Evolutionary conservation across 2,329 filamentous ascomycete genomes (phyloP).

Genomic region (Ophiosphaerella narmari): DNA sequence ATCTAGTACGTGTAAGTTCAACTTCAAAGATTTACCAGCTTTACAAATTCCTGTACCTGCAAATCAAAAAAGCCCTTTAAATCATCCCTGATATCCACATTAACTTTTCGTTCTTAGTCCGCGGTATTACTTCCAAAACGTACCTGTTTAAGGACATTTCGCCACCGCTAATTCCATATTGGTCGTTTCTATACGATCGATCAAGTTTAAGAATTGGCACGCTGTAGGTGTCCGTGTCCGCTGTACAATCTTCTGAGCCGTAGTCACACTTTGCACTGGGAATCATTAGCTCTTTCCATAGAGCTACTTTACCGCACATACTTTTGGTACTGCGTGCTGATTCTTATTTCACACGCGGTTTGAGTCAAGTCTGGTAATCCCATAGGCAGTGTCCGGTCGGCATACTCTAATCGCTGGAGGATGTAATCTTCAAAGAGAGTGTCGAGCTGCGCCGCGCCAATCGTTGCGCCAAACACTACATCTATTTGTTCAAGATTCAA

Average conservation of each 20-base stretch:
- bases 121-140: not conserved
- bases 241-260: conserved; percentile 32
- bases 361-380: conserved; percentile 31
- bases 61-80: conserved; percentile 24
- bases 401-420: conserved; percentile 23
- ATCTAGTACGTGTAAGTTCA: conserved; percentile 9
- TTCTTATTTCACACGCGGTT: conserved; percentile 43
- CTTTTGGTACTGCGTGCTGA: conserved; percentile 43
- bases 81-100: conserved; percentile 14
- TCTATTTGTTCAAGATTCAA: conserved; percentile 39
- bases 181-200: conserved; percentile 14
- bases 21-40: not conserved
- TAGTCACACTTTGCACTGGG: conserved; percentile 42
- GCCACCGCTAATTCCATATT: conserved; percentile 21
- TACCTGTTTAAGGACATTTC: conserved; percentile 28
- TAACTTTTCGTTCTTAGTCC: no score
- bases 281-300: not conserved
- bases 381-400: conserved; percentile 19
- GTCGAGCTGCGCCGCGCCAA: conserved; percentile 46
- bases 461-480: conserved; percentile 43
- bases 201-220: conserved; percentile 38
- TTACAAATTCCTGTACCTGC: conserved; percentile 3
- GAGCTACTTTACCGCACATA: not conserved
- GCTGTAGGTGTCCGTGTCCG: conserved; percentile 33
- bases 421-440: conserved; percentile 33